Percentiles rank a stretch among this genome's conserved stretches.
These are phyloP conservation scores for Acorus gramineus DNA, from an alignment of 106 monocot genomes.

Conservation along the genomic window DNA sequence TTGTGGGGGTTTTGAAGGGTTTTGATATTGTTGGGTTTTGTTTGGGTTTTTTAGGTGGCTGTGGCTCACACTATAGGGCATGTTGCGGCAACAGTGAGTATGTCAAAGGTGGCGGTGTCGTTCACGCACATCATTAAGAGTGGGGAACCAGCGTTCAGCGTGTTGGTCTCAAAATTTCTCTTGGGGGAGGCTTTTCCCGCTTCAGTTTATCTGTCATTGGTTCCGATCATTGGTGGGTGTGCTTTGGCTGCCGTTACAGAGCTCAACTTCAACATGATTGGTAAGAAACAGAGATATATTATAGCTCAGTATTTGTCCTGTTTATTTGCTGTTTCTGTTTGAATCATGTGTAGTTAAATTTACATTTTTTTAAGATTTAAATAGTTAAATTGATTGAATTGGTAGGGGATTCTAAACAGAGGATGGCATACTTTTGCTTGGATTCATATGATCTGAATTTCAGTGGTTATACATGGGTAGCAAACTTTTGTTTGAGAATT, in stretches of 20 bases:
- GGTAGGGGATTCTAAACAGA: neutral
- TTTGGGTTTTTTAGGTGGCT: constrained; percentile 33
- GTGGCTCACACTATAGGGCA: constrained; percentile 75
- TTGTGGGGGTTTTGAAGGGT: neutral
- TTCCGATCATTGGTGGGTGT: constrained; percentile 96
- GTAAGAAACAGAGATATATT: constrained; percentile 15
- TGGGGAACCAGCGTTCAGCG: constrained; percentile 78
- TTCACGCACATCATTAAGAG: constrained; percentile 87
- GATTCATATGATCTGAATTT: neutral
- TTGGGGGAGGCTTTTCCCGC: constrained; percentile 76
- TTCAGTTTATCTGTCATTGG: constrained; percentile 44
- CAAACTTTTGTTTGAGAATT: too few relatives aligned
- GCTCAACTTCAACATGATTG: constrained; percentile 94
- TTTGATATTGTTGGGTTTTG: neutral
- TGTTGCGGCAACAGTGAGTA: constrained; percentile 80
- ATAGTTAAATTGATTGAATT: too few relatives aligned
- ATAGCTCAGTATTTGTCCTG: too few relatives aligned
- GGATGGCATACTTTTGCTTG: neutral
- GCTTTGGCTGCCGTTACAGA: constrained; percentile 77
- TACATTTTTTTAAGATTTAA: too few relatives aligned
- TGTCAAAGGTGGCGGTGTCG: constrained; percentile 82
- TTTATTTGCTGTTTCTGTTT: too few relatives aligned
- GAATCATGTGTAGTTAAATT: too few relatives aligned
- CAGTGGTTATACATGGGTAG: neutral
- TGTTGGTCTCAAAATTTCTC: constrained; percentile 67